Evolutionary conservation across 2,329 filamentous ascomycete species (phyloP).

Genomic region (Fusarium pininemorale): DNA sequence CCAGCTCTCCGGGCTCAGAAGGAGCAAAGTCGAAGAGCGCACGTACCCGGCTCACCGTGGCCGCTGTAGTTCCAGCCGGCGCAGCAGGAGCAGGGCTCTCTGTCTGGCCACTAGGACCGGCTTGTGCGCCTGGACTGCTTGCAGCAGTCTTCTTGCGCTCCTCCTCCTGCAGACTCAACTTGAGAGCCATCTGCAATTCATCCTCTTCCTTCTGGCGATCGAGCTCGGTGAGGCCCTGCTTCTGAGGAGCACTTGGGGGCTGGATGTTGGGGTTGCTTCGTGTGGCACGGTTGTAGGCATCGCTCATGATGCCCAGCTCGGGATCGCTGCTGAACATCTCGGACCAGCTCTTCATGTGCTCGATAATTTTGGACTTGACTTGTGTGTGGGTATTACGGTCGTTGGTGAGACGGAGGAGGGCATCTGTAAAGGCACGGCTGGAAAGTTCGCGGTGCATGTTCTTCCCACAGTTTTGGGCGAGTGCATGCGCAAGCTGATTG

Average conservation of each 20-base stretch:
- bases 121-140: conserved; percentile 44
- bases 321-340: conserved; percentile 92
- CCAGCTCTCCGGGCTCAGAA: conserved; percentile 91
- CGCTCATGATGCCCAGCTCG: conserved; percentile 96
- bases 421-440: conserved; percentile 92
- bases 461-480: conserved; percentile 90
- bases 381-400: conserved; percentile 96
- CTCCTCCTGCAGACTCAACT: conserved; percentile 91
- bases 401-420: conserved; percentile 86
- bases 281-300: conserved; percentile 90
- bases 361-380: conserved; percentile 96
- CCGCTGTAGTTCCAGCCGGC: conserved; percentile 88
- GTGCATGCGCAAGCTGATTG: conserved; percentile 80
- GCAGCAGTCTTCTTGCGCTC: conserved; percentile 64
- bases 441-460: conserved; percentile 89
- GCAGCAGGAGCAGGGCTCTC: conserved; percentile 62
- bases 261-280: conserved; percentile 86
- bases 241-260: conserved; percentile 90
- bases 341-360: conserved; percentile 95
- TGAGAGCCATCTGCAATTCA: conserved; percentile 94
- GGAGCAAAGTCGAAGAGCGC: conserved; percentile 95
- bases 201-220: conserved; percentile 97
- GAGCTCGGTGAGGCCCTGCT: conserved; percentile 87
- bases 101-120: conserved; percentile 52
- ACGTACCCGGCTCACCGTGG: conserved; percentile 92